Percentiles rank a stretch among this genome's conserved stretches.
phyloP scores from a whole-genome alignment of 306 rosid genomes.

The Coriaria nepalensis region DNA sequence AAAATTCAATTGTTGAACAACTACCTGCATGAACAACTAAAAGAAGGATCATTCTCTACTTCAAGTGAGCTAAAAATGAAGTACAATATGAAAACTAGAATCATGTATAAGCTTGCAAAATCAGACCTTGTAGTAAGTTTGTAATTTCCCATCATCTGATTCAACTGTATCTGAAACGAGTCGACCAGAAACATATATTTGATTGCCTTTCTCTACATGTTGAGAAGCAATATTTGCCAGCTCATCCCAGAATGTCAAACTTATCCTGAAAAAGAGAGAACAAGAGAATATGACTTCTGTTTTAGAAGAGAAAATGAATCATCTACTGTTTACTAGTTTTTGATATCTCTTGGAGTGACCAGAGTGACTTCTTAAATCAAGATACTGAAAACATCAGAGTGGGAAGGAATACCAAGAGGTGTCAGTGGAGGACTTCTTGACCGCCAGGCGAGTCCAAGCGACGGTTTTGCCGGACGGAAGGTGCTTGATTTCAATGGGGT shows the following conservation, averaged over 20 bases:
- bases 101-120: background rate
- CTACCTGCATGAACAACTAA: constrained; percentile 39
- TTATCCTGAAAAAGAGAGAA: constrained; percentile 31
- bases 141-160: constrained; percentile 55
- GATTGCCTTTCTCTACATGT: constrained; percentile 64
- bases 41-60: constrained; percentile 10
- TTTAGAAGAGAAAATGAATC: no score
- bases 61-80: background rate
- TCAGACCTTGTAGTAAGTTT: constrained; percentile 73
- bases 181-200: constrained; percentile 70
- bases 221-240: constrained; percentile 65
- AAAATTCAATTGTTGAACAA: constrained; percentile 74
- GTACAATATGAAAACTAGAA: no score
- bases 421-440: constrained; percentile 60
- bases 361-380: background rate
- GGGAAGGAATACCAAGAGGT: constrained; percentile 54
- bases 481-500: constrained; percentile 59
- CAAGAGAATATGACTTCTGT: background rate
- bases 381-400: no score
- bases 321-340: no score
- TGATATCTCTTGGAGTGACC: no score
- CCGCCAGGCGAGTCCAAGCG: constrained; percentile 79
- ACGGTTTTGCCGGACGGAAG: constrained; percentile 60
- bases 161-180: constrained; percentile 63
- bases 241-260: constrained; percentile 83